Evolutionary conservation across 768 basidiomycete genomes (phyloP).

Genomic region (Trametes cubensis): DNA sequence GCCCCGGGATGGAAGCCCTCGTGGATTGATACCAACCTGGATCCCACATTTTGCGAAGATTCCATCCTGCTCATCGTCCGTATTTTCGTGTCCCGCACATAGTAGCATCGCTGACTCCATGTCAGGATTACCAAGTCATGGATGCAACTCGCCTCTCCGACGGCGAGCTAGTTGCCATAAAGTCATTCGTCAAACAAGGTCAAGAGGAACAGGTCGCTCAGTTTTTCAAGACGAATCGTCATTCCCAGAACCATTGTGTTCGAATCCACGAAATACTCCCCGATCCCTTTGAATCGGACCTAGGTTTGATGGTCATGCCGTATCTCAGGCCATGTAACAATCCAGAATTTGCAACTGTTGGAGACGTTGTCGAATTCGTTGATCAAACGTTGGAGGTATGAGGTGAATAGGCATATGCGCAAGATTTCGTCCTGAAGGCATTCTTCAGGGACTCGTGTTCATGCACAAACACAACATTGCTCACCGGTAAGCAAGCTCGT

Average conservation of each 20-base stretch:
- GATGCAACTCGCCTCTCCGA: no score
- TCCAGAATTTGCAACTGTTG: constrained; percentile 15
- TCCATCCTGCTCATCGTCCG: constrained; percentile 10
- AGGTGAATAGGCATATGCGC: no score
- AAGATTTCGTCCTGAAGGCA: no score
- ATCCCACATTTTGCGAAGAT: constrained; percentile 23
- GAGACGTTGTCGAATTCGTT: constrained; percentile 22
- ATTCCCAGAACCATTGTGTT: constrained; percentile 34
- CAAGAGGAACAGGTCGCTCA: constrained; percentile 22
- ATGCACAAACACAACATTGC: constrained; percentile 29
- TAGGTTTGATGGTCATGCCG: constrained; percentile 28
- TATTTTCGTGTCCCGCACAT: no score
- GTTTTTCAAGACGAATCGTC: constrained; percentile 7
- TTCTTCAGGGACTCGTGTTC: constrained; percentile 31
- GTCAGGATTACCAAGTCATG: constrained; percentile 14
- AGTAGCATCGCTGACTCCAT: no score
- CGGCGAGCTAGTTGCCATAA: constrained; percentile 18
- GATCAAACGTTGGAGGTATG: background rate
- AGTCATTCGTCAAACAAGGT: background rate
- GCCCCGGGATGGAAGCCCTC: constrained; percentile 25
- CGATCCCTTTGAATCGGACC: constrained; percentile 22
- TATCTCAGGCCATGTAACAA: constrained; percentile 22
- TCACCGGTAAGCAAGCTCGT: constrained; percentile 21
- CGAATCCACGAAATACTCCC: constrained; percentile 26
- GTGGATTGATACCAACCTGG: constrained; percentile 21